Base-by-base conservation (phyloP, 768 basidiomycete genomes). In the Chalciporus sphaerocephalus region DNA sequence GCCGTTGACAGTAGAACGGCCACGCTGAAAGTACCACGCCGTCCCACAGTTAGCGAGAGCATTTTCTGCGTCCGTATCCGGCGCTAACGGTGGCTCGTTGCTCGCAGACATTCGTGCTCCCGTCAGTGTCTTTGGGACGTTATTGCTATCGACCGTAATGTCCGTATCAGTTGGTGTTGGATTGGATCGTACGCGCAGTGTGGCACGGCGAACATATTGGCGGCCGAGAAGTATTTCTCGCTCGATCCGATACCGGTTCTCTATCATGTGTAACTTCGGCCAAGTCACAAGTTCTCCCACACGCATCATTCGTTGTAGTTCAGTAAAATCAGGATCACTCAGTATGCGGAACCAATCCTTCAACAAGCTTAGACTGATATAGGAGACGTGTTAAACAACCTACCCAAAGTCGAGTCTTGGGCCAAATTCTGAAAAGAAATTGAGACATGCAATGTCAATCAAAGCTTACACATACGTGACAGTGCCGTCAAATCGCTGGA, bases 211-310 rank as follows among this genome's bases (percentile, higher is more conserved):
- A 33, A 91, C 74, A 41, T 74, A 73, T 57, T 86, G 81, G 10
- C 92, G 81, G 16, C 93, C 92, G 10, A 83, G 69, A 32, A 83
- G 72, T 38, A 96, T 89, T 55, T 92, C 84, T 44, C 81, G 83
- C 65, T 96, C 86, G n/a, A 91, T 72, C 8, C 80, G 79, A 53
- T 81, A 75, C n/a, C 95, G 78, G 62, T 98, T 97, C 60, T 86
- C 82, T 47, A 97, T 89, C 80, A 98, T 97, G 56, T 91, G 92
- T 12, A 96, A 69, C 92, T 94, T 97, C 0, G 96, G 95, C 92
- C 92, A 99, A n/a, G 96, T 89, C 22, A 92, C 95, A 9, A 80
- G 62, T 67, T 96, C 76, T 10, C 96, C 96, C 0, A 92, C 87
- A 44, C 72, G 71, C 49, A 96, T 79, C 91, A 97, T 92, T 50